Evolutionary conservation across 345 rosid genomes (phyloP).

Genomic region (Clarkia xantiana): DNA sequence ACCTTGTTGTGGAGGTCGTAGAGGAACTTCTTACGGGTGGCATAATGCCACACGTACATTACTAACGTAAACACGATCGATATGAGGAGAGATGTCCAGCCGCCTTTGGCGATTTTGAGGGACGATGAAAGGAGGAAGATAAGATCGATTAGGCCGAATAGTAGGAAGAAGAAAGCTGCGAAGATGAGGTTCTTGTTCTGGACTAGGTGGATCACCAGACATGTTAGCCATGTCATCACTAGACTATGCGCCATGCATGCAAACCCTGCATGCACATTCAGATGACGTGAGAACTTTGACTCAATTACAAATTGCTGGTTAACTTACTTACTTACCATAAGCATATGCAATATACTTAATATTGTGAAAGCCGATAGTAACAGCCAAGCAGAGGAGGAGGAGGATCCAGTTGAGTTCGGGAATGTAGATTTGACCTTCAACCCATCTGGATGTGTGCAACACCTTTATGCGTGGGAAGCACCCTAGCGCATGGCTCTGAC

Average conservation of each 20-base stretch:
- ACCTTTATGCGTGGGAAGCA: conserved; percentile 93
- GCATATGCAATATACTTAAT: conserved; percentile 57
- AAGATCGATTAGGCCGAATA: conserved; percentile 62
- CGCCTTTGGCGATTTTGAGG: conserved; percentile 58
- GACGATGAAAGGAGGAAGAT: conserved; percentile 44
- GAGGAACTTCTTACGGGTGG: conserved; percentile 62
- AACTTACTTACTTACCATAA: conserved; percentile 39
- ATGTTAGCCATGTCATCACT: conserved; percentile 58
- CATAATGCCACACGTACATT: conserved; percentile 76
- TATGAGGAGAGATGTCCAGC: conserved; percentile 69
- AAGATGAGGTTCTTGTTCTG: conserved; percentile 40
- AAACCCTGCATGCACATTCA: conserved; percentile 72
- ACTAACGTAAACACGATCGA: conserved; percentile 30
- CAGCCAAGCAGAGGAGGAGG: conserved; percentile 66
- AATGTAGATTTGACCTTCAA: conserved; percentile 67
- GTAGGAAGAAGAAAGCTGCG: conserved; percentile 35
- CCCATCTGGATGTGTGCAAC: conserved; percentile 75
- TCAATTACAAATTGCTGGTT: background rate
- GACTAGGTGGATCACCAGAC: conserved; percentile 59
- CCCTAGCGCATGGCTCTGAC: conserved; percentile 75
- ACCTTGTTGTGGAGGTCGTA: conserved; percentile 73
- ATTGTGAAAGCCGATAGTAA: conserved; percentile 49
- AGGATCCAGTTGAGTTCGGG: conserved; percentile 96
- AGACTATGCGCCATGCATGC: conserved; percentile 52
- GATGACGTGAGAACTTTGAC: too few species aligned